phyloP scores from a whole-genome alignment of 169 alveolate genomes.

The Plasmodium ovale region DNA sequence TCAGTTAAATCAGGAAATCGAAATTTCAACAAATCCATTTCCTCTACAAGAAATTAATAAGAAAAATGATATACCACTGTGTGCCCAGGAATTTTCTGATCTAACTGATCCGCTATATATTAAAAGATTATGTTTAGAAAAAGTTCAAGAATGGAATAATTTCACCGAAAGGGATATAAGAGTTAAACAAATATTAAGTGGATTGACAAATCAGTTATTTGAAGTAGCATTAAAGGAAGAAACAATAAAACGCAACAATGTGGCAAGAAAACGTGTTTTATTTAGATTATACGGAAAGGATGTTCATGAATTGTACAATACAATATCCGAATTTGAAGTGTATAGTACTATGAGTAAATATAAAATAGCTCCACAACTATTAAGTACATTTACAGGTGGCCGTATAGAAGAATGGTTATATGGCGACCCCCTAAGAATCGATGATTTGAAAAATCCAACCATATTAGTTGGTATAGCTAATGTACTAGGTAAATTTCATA shows the following conservation, averaged over 20 bases:
- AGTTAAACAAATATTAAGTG: constrained; percentile 82
- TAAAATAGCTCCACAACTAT: constrained; percentile 82
- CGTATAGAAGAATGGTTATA: constrained; percentile 88
- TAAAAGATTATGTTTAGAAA: constrained; percentile 77
- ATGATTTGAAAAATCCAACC: constrained; percentile 77
- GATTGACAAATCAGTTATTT: constrained; percentile 82
- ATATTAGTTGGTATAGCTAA: constrained; percentile 82
- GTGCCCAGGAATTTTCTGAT: constrained; percentile 79
- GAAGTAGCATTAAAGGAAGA: constrained; percentile 75
- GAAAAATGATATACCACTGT: constrained; percentile 74
- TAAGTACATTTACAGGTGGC: constrained; percentile 83
- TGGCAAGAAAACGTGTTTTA: constrained; percentile 74
- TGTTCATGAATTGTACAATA: constrained; percentile 81
- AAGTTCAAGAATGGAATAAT: constrained; percentile 78
- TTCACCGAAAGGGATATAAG: constrained; percentile 62
- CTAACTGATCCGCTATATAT: constrained; percentile 80
- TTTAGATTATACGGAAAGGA: constrained; percentile 83
- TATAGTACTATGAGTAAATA: constrained; percentile 80
- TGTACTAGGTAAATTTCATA: constrained; percentile 75
- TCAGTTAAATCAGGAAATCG: constrained; percentile 68
- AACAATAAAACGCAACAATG: constrained; percentile 32
- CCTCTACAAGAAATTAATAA: constrained; percentile 51
- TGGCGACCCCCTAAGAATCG: constrained; percentile 81
- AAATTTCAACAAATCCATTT: constrained; percentile 51
- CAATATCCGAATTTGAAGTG: constrained; percentile 82